Evolutionary conservation across 768 basidiomycete species (phyloP).

Genomic region (Crepidotus variabilis): DNA sequence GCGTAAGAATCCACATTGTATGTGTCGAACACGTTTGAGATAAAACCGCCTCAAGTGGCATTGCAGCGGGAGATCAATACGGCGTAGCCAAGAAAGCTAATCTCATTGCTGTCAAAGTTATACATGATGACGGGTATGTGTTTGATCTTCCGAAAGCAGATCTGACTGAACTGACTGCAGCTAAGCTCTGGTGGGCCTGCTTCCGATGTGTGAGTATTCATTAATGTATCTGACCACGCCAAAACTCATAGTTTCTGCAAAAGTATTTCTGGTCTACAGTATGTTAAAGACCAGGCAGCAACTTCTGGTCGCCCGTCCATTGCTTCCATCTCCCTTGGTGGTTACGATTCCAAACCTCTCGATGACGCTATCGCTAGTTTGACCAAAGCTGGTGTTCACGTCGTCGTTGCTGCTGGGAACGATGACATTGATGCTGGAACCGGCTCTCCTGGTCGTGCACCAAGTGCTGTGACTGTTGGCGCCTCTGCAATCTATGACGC

Average conservation of each 20-base stretch:
- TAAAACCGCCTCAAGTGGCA: conserved; percentile 5
- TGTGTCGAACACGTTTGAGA: neutral
- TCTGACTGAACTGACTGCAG: neutral
- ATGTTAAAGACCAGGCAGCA: conserved; percentile 1
- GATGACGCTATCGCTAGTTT: conserved; percentile 17
- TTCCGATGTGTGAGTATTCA: conserved; percentile 14
- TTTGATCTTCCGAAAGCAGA: neutral
- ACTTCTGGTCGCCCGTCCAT: conserved; percentile 17
- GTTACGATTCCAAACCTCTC: conserved; percentile 12
- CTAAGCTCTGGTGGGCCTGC: conserved; percentile 3
- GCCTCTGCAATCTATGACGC: neutral
- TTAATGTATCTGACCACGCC: neutral
- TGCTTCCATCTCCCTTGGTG: conserved; percentile 16
- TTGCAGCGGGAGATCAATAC: conserved; percentile 8
- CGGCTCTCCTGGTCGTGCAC: conserved; percentile 28
- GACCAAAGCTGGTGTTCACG: conserved; percentile 22
- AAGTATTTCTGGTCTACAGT: conserved; percentile 11
- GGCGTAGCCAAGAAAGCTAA: conserved; percentile 17
- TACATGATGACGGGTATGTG: conserved; percentile 18
- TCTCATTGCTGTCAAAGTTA: conserved; percentile 21
- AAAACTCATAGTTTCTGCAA: neutral
- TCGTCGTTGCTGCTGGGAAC: conserved; percentile 27
- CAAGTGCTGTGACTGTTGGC: conserved; percentile 2
- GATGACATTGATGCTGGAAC: conserved; percentile 20
- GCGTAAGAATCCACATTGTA: conserved; percentile 27